These are phyloP conservation scores for Alopecurus myosuroides DNA, from an alignment of 176 grass and related monocot genomes.

Conservation along the genomic window DNA sequence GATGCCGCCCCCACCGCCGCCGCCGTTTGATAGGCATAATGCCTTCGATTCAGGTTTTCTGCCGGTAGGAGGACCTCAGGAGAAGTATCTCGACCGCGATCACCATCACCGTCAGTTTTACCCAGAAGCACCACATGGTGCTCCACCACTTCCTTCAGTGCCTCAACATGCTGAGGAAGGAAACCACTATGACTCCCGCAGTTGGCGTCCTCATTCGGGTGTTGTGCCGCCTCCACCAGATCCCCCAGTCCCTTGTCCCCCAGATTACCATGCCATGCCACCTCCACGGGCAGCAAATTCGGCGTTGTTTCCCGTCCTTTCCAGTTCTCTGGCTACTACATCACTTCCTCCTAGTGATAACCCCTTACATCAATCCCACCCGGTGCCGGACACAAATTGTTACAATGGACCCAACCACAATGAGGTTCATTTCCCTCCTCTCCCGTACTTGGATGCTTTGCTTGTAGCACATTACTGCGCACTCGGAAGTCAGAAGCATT, in stretches of 20 bases:
- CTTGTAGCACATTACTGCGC: neutral
- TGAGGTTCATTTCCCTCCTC: constrained; percentile 23
- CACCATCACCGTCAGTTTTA: constrained; percentile 28
- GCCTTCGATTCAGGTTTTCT: neutral
- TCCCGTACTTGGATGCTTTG: neutral
- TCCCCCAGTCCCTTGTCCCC: constrained; percentile 20
- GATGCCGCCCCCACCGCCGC: constrained; percentile 13
- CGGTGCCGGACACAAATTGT: constrained; percentile 22
- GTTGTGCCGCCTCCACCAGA: constrained; percentile 16
- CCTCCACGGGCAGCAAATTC: constrained; percentile 19
- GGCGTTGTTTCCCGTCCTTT: constrained; percentile 62
- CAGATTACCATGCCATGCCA: constrained; percentile 18
- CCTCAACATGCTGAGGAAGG: constrained; percentile 25
- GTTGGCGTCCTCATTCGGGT: constrained; percentile 32
- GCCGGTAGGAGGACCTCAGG: neutral
- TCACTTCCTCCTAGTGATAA: constrained; percentile 18
- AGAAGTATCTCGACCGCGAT: constrained; percentile 19
- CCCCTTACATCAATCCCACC: constrained; percentile 30
- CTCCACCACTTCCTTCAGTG: neutral
- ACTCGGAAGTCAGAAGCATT: constrained; percentile 32
- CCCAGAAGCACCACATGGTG: neutral
- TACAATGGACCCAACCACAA: constrained; percentile 28
- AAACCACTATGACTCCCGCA: constrained; percentile 8
- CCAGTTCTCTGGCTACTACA: constrained; percentile 10
- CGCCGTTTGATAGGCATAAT: neutral